Evolutionary conservation across 805 yeast species (phyloP).

Genomic region (Candida coquimbonensis): DNA sequence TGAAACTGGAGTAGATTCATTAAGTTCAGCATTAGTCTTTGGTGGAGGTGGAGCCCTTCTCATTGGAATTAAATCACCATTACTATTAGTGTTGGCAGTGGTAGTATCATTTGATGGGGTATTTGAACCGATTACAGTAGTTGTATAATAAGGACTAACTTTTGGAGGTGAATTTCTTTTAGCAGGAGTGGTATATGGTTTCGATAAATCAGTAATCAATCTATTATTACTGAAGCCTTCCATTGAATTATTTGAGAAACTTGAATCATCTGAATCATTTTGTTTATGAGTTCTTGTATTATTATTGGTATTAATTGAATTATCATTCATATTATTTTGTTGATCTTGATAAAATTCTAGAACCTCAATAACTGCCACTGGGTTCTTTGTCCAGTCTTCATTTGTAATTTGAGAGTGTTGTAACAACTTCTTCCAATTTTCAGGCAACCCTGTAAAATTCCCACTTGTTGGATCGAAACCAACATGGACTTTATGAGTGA

Average conservation of each 20-base stretch:
- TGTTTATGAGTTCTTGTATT: constrained; percentile 11
- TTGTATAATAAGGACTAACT: constrained; percentile 20
- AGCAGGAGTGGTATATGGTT: constrained; percentile 32
- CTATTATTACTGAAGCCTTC: constrained; percentile 18
- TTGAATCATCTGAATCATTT: constrained; percentile 19
- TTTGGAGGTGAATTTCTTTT: constrained; percentile 36
- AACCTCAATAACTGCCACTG: constrained; percentile 91
- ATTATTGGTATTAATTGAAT: not conserved
- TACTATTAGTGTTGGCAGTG: not conserved
- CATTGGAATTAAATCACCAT: constrained; percentile 35
- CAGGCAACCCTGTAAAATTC: constrained; percentile 87
- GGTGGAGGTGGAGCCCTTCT: constrained; percentile 57
- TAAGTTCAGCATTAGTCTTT: constrained; percentile 5
- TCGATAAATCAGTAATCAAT: constrained; percentile 38
- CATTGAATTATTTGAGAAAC: constrained; percentile 13
- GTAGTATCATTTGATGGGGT: constrained; percentile 5
- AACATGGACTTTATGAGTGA: constrained; percentile 88
- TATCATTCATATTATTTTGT: constrained; percentile 13
- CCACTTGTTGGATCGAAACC: constrained; percentile 83
- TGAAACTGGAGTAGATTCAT: constrained; percentile 3
- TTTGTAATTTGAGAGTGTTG: constrained; percentile 84
- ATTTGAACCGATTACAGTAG: not conserved
- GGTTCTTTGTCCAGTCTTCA: constrained; percentile 88
- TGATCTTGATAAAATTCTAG: constrained; percentile 65
- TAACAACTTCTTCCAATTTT: constrained; percentile 83